These are phyloP conservation scores for Chalciporus piperatus DNA, from an alignment of 768 basidiomycete genomes.

Conservation along the genomic window DNA sequence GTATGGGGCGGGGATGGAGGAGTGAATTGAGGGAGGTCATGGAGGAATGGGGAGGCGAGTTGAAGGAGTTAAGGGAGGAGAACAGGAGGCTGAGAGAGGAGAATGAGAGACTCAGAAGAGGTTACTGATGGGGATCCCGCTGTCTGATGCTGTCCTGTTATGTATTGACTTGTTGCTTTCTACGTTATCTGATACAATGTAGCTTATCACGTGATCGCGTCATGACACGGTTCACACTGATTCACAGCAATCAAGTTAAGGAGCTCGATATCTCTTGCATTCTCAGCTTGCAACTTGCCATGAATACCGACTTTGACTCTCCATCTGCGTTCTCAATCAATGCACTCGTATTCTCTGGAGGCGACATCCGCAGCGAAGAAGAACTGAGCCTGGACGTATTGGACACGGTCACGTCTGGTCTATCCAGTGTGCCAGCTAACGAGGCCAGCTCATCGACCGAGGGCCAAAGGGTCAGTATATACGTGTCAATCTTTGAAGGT, in stretches of 20 bases:
- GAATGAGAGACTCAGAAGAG: slow-evolving; percentile 56
- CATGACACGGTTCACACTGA: background rate
- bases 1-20: slow-evolving; percentile 70
- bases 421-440: slow-evolving; percentile 9
- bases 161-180: background rate
- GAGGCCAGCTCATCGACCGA: slow-evolving; percentile 1
- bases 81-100: slow-evolving; percentile 60
- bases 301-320: slow-evolving; percentile 6
- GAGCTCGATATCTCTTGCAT: background rate
- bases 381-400: slow-evolving; percentile 8
- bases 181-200: background rate
- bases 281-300: background rate
- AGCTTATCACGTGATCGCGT: slow-evolving; percentile 13
- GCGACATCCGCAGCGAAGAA: slow-evolving; percentile 20
- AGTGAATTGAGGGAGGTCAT: slow-evolving; percentile 59
- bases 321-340: slow-evolving; percentile 16
- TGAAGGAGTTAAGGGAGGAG: slow-evolving; percentile 44
- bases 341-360: slow-evolving; percentile 32
- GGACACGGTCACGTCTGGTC: slow-evolving; percentile 4
- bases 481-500: slow-evolving; percentile 33
- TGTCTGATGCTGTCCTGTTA: background rate
- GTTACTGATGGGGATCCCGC: slow-evolving; percentile 23
- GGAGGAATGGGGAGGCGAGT: slow-evolving; percentile 60
- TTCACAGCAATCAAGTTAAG: background rate
- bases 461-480: slow-evolving; percentile 19